Conservation (phyloP, 2,329 filamentous ascomycete species). For the Aureobasidium sp. region DNA sequence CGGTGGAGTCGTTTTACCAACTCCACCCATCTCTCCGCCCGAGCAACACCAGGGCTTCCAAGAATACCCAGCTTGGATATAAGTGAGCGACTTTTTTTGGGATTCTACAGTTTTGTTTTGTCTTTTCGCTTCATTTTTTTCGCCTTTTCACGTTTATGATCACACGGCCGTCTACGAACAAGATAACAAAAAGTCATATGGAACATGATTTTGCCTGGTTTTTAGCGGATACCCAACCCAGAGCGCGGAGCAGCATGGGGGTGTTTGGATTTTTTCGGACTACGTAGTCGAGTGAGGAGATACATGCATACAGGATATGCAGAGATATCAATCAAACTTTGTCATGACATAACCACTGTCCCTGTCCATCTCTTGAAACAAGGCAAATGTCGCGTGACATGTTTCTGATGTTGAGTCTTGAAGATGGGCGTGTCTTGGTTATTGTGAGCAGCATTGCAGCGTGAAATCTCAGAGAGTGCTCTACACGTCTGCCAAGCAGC, state of each 20-base stretch:
- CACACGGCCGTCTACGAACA: constrained; percentile 5
- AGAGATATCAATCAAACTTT: neutral
- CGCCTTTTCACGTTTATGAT: neutral
- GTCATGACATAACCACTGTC: neutral
- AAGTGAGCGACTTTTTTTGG: neutral
- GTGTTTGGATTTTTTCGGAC: neutral
- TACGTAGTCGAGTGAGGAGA: neutral
- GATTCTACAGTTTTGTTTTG: neutral
- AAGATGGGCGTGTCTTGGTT: too few species aligned
- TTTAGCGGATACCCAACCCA: constrained; percentile 13
- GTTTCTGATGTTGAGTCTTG: neutral
- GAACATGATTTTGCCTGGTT: constrained; percentile 7
- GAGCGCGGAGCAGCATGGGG: neutral
- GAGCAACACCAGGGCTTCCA: constrained; percentile 9
- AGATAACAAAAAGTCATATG: constrained; percentile 3
- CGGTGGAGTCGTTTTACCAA: neutral
- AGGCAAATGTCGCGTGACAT: neutral
- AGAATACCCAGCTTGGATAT: constrained; percentile 14
- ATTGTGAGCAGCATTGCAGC: too few species aligned
- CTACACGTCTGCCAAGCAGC: neutral
- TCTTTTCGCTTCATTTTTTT: neutral
- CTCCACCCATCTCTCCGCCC: constrained; percentile 10
- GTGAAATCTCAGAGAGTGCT: neutral
- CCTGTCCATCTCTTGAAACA: neutral
- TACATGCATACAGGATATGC: neutral